These are phyloP conservation scores for Uronychia setigera DNA, from an alignment of 73 alveolate genomes.

Conservation along the genomic window DNA sequence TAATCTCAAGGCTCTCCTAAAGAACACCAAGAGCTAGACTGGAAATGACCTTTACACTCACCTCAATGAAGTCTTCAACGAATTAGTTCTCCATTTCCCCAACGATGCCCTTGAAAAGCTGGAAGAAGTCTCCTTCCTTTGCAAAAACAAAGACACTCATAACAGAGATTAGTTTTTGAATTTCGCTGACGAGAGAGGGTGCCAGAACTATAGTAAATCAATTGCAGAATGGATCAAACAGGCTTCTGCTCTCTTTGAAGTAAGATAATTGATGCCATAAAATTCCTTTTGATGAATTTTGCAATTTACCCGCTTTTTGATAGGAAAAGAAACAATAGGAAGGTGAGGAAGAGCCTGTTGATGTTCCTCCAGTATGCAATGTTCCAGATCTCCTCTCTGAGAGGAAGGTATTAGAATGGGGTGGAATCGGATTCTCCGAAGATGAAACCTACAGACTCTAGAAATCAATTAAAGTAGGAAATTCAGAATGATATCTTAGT, in stretches of 20 bases:
- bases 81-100: conserved; percentile 53
- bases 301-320: neutral
- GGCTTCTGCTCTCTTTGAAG: conserved; percentile 17
- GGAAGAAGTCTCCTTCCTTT: conserved; percentile 62
- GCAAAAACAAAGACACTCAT: conserved; percentile 24
- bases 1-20: conserved; percentile 49
- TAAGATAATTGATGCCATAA: neutral
- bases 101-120: conserved; percentile 59
- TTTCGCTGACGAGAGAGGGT: neutral
- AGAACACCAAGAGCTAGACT: conserved; percentile 27
- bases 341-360: neutral
- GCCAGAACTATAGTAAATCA: neutral
- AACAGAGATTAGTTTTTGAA: neutral
- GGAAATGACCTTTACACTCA: conserved; percentile 62
- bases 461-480: conserved; percentile 47
- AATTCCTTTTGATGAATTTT: neutral
- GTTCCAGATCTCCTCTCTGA: conserved; percentile 81
- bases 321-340: neutral
- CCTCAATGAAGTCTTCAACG: conserved; percentile 49
- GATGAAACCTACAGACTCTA: conserved; percentile 58
- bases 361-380: conserved; percentile 39
- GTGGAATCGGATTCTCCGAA: conserved; percentile 89
- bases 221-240: conserved; percentile 13
- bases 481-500: neutral
- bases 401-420: conserved; percentile 71